Conservation (phyloP, 2,329 filamentous ascomycete species). For the Colletotrichum liriopes region DNA sequence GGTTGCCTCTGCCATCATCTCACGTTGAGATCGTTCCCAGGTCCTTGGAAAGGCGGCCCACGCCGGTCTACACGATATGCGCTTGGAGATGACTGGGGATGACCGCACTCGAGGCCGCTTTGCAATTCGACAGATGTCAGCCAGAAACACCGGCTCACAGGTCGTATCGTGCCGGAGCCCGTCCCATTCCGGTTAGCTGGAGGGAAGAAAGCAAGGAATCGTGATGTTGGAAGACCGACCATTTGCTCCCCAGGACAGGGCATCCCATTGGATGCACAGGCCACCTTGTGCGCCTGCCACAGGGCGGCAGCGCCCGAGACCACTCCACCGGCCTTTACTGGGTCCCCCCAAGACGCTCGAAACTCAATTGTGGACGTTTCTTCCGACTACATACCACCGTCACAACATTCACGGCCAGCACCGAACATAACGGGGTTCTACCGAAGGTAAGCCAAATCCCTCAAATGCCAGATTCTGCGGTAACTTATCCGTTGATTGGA, state of each 20-base stretch:
- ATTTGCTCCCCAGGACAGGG: background rate
- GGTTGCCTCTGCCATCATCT: background rate
- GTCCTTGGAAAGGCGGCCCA: background rate
- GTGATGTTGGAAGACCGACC: background rate
- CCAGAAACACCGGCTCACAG: background rate
- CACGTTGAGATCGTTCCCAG: no score
- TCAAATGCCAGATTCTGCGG: background rate
- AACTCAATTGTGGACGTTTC: slow-evolving; percentile 28
- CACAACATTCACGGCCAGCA: background rate
- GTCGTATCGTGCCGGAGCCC: background rate
- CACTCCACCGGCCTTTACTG: background rate
- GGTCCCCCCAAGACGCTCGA: slow-evolving; percentile 15
- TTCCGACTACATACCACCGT: slow-evolving; percentile 34
- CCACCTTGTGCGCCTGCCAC: background rate
- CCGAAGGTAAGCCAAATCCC: background rate
- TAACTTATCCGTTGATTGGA: background rate
- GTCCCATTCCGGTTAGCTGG: background rate
- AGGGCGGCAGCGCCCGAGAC: slow-evolving; percentile 28
- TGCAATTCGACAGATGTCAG: background rate
- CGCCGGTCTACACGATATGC: background rate
- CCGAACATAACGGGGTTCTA: background rate
- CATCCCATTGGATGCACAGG: slow-evolving; percentile 15
- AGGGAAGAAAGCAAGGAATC: background rate
- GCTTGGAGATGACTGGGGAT: background rate
- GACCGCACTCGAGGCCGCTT: background rate